These are phyloP conservation scores for Acer yangbiense DNA, from an alignment of 345 rosid species.

Conservation along the genomic window DNA sequence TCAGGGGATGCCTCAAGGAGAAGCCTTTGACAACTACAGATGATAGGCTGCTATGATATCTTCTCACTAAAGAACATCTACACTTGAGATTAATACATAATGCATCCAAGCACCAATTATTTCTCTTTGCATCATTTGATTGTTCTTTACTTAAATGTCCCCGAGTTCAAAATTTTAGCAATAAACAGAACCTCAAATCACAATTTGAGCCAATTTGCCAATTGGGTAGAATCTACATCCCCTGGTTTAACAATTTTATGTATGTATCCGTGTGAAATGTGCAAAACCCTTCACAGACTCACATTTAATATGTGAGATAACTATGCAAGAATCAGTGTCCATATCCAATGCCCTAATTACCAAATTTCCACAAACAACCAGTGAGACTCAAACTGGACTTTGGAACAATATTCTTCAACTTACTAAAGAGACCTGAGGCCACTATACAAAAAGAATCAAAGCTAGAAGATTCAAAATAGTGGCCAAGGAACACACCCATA, in stretches of 20 bases:
- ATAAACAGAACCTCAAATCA: background rate
- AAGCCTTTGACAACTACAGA: background rate
- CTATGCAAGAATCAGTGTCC: background rate
- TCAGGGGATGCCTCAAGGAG: background rate
- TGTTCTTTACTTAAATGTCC: background rate
- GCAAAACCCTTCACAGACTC: background rate
- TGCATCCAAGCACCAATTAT: background rate
- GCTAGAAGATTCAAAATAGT: background rate
- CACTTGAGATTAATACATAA: background rate
- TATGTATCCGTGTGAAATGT: background rate
- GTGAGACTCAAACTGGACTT: background rate
- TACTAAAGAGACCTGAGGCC: background rate
- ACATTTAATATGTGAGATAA: background rate
- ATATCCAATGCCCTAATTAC: conserved; percentile 7
- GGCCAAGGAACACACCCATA: conserved; percentile 2
- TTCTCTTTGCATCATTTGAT: background rate
- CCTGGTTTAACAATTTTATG: background rate
- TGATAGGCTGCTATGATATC: background rate
- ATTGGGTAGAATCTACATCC: background rate
- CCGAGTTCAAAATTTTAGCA: background rate
- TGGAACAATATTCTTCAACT: conserved; percentile 6
- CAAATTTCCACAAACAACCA: background rate
- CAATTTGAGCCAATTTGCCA: background rate
- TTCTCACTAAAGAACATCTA: background rate
- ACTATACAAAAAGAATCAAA: background rate